These are phyloP conservation scores for Arthrobotrys conoides DNA, from an alignment of 2,329 filamentous ascomycete species.

Conservation along the genomic window DNA sequence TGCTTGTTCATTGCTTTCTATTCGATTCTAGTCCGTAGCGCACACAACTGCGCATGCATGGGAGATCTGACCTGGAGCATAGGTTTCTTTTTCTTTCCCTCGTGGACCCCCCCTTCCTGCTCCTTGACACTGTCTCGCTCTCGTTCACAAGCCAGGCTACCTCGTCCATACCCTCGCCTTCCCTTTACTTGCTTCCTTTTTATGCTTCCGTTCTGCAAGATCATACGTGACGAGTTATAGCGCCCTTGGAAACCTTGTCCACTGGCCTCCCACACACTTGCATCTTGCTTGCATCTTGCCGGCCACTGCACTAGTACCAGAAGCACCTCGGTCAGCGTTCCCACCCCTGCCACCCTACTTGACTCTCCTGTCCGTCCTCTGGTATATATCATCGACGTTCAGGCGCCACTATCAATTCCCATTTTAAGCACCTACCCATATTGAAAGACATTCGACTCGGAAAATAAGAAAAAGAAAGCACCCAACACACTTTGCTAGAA, in stretches of 20 bases:
- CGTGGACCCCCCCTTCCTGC: conserved; percentile 41
- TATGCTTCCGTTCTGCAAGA: conserved; percentile 61
- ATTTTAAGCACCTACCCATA: conserved; percentile 62
- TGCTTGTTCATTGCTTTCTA: conserved; percentile 53
- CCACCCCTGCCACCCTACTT: conserved; percentile 49
- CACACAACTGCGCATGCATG: conserved; percentile 18
- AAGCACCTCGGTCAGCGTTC: conserved; percentile 51
- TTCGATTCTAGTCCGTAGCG: conserved; percentile 5
- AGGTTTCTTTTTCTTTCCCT: conserved; percentile 39
- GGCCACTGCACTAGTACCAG: conserved; percentile 34
- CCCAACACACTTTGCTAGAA: conserved; percentile 47
- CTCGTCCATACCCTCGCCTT: conserved; percentile 52
- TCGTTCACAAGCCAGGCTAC: conserved; percentile 61
- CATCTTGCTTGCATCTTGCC: conserved; percentile 36
- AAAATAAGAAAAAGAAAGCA: conserved; percentile 59
- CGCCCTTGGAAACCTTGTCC: conserved; percentile 60
- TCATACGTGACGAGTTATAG: conserved; percentile 61
- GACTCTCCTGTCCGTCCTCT: conserved; percentile 58
- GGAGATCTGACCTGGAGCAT: conserved; percentile 31
- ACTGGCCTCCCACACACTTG: conserved; percentile 54
- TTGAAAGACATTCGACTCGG: conserved; percentile 61
- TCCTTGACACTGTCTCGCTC: conserved; percentile 61
- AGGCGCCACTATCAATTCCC: conserved; percentile 61
- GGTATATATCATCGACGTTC: conserved; percentile 61
- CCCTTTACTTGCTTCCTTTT: conserved; percentile 60